Conservation (phyloP, 306 rosid species). For the Castanea mollissima region DNA sequence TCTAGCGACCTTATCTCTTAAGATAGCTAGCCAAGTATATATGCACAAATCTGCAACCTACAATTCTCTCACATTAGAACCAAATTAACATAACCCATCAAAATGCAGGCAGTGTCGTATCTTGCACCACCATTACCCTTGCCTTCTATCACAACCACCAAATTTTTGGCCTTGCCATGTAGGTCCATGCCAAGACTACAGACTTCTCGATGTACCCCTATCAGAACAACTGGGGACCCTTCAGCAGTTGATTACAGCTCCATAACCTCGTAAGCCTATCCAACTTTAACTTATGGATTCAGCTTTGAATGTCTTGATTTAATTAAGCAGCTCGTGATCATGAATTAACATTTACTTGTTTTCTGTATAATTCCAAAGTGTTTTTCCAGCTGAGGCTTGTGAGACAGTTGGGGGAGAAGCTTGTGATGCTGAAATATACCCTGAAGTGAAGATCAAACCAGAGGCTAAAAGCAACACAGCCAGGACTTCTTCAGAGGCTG, state of each 20-base stretch:
- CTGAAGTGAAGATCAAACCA: slow-evolving; percentile 53
- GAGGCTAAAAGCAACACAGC: slow-evolving; percentile 8
- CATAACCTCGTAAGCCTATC: slow-evolving; percentile 30
- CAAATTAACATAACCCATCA: neutral
- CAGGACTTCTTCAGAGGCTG: slow-evolving; percentile 27
- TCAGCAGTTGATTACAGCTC: slow-evolving; percentile 41
- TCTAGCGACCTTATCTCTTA: slow-evolving; percentile 25
- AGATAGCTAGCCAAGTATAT: neutral
- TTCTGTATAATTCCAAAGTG: slow-evolving; percentile 6
- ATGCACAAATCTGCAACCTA: neutral
- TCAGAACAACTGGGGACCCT: slow-evolving; percentile 19
- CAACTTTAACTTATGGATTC: neutral
- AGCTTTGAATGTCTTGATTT: neutral
- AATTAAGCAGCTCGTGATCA: too few relatives aligned
- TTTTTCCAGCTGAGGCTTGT: slow-evolving; percentile 70
- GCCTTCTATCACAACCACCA: slow-evolving; percentile 9
- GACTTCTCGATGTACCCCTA: slow-evolving; percentile 16
- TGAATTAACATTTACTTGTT: neutral
- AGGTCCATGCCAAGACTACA: slow-evolving; percentile 17
- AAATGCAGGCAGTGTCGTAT: slow-evolving; percentile 32
- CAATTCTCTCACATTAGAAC: neutral
- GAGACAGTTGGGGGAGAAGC: slow-evolving; percentile 77
- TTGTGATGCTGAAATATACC: slow-evolving; percentile 50
- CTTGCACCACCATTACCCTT: slow-evolving; percentile 21
- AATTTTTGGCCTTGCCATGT: slow-evolving; percentile 23